phyloP scores from a whole-genome alignment of 2,329 filamentous ascomycete genomes.

The Cladosporium sp. region DNA sequence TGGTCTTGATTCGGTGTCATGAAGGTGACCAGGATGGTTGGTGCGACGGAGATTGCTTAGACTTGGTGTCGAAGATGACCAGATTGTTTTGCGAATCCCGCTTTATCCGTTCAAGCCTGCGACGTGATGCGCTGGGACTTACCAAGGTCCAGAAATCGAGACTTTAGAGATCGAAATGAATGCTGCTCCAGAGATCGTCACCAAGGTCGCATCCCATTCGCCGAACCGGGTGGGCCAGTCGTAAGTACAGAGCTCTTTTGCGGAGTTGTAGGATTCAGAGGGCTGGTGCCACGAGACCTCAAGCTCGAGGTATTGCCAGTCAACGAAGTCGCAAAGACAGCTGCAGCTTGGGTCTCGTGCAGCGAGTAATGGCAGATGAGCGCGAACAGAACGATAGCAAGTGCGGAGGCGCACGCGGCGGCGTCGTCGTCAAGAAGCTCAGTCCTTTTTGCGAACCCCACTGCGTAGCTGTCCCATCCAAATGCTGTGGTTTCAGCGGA shows the following conservation, averaged over 20 bases:
- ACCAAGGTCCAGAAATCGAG: not conserved
- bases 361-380: not conserved
- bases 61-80: too few species aligned
- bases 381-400: constrained; percentile 1
- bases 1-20: not conserved
- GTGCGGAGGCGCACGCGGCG: constrained; percentile 10
- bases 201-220: constrained; percentile 1
- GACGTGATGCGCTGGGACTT: not conserved
- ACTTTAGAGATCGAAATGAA: not conserved
- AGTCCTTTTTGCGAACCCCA: not conserved
- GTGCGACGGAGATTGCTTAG: not conserved
- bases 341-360: constrained; percentile 3
- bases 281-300: not conserved
- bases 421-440: constrained; percentile 10
- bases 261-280: constrained; percentile 7
- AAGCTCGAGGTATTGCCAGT: not conserved
- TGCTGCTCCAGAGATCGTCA: constrained; percentile 4
- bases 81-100: too few species aligned
- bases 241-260: constrained; percentile 4
- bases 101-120: not conserved
- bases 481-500: constrained; percentile 6
- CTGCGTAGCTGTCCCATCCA: not conserved
- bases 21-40: not conserved
- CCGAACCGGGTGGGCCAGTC: constrained; percentile 6
- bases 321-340: not conserved